These are phyloP conservation scores for Lactarius trivialis DNA, from an alignment of 768 basidiomycete species.

Conservation along the genomic window DNA sequence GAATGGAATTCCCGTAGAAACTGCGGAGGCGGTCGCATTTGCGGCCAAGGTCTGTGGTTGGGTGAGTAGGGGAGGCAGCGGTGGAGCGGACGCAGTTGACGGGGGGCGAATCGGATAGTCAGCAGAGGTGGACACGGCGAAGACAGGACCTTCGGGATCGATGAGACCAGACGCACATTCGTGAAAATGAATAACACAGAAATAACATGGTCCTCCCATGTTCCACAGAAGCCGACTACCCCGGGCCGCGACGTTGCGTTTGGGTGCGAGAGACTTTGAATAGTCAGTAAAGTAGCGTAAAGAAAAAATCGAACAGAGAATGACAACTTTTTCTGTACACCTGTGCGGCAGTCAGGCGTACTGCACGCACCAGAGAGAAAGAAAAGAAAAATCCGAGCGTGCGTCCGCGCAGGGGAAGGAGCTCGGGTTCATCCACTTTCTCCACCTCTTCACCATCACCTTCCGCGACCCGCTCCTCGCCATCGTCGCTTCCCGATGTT, in stretches of 20 bases:
- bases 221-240: constrained; percentile 69
- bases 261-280: constrained; percentile 67
- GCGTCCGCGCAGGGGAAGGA: constrained; percentile 61
- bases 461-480: constrained; percentile 22
- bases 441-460: constrained; percentile 33
- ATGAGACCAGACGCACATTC: constrained; percentile 88
- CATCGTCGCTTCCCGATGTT: constrained; percentile 38
- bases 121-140: constrained; percentile 39
- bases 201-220: constrained; percentile 84
- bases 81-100: too few relatives aligned
- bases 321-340: constrained; percentile 84
- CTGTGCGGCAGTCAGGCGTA: constrained; percentile 35
- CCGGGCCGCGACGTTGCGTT: too few relatives aligned
- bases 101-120: constrained; percentile 28
- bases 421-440: constrained; percentile 26
- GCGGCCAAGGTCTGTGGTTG: too few relatives aligned
- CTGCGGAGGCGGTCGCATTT: too few relatives aligned
- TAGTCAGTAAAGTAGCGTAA: constrained; percentile 74
- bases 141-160: constrained; percentile 66
- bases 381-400: constrained; percentile 61
- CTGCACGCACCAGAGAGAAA: not conserved
- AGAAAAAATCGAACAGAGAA: constrained; percentile 78
- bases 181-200: constrained; percentile 84
- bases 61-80: too few relatives aligned
- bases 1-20: too few relatives aligned